phyloP scores from a whole-genome alignment of 768 basidiomycete species.

The Leccinum broughii region DNA sequence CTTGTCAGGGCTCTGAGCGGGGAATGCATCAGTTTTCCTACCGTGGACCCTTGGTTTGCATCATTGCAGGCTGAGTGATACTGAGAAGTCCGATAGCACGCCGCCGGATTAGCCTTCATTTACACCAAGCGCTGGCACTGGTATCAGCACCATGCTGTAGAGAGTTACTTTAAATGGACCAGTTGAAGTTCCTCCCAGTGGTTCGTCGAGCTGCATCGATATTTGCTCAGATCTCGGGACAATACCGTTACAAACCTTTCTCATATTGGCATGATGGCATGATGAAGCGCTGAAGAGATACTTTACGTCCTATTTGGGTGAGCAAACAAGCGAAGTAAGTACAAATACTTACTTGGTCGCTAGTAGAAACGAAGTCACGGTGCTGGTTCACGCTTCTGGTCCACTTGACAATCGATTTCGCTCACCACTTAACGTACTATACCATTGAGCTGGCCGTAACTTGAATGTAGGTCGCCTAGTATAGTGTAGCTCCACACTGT shows the following conservation, averaged over 20 bases:
- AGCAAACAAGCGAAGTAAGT: background rate
- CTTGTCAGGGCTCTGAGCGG: constrained; percentile 7
- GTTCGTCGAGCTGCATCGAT: background rate
- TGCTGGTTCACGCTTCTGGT: background rate
- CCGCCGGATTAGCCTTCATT: background rate
- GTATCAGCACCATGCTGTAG: constrained; percentile 27
- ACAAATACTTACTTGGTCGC: background rate
- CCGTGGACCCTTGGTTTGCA: background rate
- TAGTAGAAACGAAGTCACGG: background rate
- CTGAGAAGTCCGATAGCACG: background rate
- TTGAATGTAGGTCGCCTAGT: background rate
- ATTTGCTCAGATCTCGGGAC: background rate
- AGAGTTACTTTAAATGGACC: background rate
- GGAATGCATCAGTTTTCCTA: background rate
- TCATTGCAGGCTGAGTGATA: background rate
- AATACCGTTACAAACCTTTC: background rate
- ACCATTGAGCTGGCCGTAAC: background rate
- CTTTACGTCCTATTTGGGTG: constrained; percentile 3
- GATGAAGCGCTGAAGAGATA: background rate
- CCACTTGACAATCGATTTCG: background rate
- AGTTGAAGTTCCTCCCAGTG: background rate
- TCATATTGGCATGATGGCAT: background rate
- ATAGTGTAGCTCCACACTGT: background rate
- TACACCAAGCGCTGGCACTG: constrained; percentile 11
- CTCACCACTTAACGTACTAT: background rate